phyloP scores from a whole-genome alignment of 1,284 basidiomycete species.

The Ustilago esculenta region DNA sequence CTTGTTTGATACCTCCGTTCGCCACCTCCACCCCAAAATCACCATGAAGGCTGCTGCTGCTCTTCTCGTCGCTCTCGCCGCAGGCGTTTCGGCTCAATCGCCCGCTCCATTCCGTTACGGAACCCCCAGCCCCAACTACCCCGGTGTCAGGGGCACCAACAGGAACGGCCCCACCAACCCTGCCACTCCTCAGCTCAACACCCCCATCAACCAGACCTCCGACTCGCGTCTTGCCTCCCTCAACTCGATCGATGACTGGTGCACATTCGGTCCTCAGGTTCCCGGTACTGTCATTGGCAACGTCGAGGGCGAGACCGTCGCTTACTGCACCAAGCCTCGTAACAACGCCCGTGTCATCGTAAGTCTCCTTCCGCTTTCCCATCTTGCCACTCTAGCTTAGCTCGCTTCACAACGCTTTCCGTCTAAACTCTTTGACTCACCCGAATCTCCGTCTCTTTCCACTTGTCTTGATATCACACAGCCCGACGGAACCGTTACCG shows the following conservation, averaged over 20 bases:
- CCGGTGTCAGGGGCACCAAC: conserved; percentile 54
- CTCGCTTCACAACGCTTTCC: too few relatives aligned
- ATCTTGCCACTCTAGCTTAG: too few relatives aligned
- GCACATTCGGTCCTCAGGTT: conserved; percentile 67
- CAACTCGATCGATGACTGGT: conserved; percentile 64
- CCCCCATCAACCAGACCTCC: conserved; percentile 63
- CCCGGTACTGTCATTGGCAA: conserved; percentile 72
- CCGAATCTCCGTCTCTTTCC: background rate
- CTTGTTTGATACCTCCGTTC: too few relatives aligned
- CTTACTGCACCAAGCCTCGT: conserved; percentile 75
- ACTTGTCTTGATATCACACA: background rate
- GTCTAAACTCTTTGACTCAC: background rate
- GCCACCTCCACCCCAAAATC: background rate
- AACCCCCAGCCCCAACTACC: conserved; percentile 47
- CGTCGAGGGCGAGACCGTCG: conserved; percentile 75
- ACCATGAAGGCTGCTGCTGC: conserved; percentile 46
- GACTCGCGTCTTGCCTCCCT: conserved; percentile 52
- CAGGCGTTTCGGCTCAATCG: conserved; percentile 39
- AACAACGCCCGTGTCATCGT: conserved; percentile 65
- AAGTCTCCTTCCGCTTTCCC: conserved; percentile 12
- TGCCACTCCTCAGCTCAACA: conserved; percentile 47
- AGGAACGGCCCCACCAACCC: conserved; percentile 63
- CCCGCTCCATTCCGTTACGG: conserved; percentile 57
- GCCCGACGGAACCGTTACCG: conserved; percentile 64
- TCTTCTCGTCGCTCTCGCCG: conserved; percentile 30